Base-by-base conservation (phyloP, 2,329 filamentous ascomycete genomes). In the Gremmenia infestans region DNA sequence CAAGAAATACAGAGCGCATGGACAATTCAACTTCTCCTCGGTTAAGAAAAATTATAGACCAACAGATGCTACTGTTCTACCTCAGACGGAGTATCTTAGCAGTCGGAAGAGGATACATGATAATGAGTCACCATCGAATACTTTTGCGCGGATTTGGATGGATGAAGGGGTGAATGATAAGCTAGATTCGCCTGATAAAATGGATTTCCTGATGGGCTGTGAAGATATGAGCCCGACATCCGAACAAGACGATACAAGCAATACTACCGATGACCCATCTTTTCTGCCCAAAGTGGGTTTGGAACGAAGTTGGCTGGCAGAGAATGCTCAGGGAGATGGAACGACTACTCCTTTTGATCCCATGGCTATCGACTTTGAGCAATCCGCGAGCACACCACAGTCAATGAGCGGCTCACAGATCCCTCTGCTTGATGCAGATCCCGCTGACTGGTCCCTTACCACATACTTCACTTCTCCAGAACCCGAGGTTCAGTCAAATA, bases 381-480 rank as follows among this genome's bases (percentile, higher is more conserved):
- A 62, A 39, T 59, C 65, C 14, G 55, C 55, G 8, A 57, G 58
- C 19, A 68, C 64, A 2, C 64, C 67, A 3, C 58, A 61, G 32
- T 66, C 67, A 19, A 55, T 65, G 35, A 60, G 54, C 43, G 62
- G 62, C 19, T 61, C 64, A 47, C 63, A 65, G 23, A 39, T 68
- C 35, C 64, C 61, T 39, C 54, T 68, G 5, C 60, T 69, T n/a
- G 67, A 70, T 45, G 55, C 62, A 45, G 68, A 71, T 52, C 64
- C 68, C 9, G 65, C 64, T 19, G 67, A 68, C 25, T 71, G 69
- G 69, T 67, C 82, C 0, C 71, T 86, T 15, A 70, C 76, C 3
- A 78, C 74, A 48, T 81, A 83, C 62, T 84, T 86, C 63, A 77
- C 79, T 1, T 81, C 85, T 23, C 79, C 81, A 5, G 81, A 86